A percentile compares a stretch with the other conserved stretches of the same genome.
Conservation (phyloP, 192 early-diverging fungal genomes). For the Coemansia asiatica region DNA sequence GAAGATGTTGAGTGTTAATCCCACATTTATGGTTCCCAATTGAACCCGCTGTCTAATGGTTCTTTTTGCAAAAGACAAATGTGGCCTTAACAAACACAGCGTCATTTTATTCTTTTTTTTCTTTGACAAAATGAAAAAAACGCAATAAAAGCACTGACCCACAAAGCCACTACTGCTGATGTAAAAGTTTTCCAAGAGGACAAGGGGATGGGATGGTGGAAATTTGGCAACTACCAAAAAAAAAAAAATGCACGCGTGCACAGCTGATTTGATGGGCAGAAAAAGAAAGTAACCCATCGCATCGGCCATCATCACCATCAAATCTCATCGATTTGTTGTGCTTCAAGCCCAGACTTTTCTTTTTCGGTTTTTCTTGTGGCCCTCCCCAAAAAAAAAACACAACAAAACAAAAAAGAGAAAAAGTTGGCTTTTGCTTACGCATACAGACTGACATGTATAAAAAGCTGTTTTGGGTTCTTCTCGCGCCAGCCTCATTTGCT, state of each 20-base stretch:
- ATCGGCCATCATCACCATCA: slow-evolving; percentile 2
- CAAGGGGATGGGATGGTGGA: too few species aligned
- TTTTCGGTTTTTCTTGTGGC: too few species aligned
- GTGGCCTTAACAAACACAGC: too few species aligned
- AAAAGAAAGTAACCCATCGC: not conserved
- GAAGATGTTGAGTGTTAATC: not conserved
- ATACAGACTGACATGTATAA: not conserved
- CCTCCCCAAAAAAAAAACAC: too few species aligned
- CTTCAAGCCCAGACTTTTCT: too few species aligned
- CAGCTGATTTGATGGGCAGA: not conserved
- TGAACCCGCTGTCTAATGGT: not conserved
- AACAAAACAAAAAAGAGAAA: not conserved
- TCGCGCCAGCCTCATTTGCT: not conserved
- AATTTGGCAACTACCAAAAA: too few species aligned
- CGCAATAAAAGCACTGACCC: too few species aligned
- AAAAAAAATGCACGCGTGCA: not conserved
- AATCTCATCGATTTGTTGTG: slow-evolving; percentile 1
- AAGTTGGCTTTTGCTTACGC: not conserved
- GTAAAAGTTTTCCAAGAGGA: too few species aligned
- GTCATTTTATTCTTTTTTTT: too few species aligned
- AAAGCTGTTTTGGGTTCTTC: not conserved
- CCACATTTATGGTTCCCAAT: not conserved
- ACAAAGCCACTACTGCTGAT: too few species aligned
- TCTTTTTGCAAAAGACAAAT: too few species aligned
- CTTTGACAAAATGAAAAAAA: not conserved